Evolutionary conservation across 768 basidiomycete species (phyloP), one percentile per base, ranked within the genome.

Genomic region (Psilocybe cyanescens): DNA sequence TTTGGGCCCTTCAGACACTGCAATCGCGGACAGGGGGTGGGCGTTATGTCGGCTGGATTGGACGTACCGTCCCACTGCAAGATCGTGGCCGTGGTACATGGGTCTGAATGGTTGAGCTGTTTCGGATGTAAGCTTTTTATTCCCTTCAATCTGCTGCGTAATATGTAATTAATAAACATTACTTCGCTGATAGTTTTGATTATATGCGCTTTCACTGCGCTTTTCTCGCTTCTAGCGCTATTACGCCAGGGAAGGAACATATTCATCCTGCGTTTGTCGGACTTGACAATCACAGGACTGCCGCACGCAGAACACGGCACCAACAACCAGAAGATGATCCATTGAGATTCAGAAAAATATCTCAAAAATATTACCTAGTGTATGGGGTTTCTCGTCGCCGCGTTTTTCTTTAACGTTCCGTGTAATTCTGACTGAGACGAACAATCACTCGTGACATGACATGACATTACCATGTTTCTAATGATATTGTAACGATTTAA

Each of bases 1-100:
- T 60, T 60, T 28, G 59, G 59, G 17, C 59, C 59, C 6, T 60
- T 60, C 53, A 48, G 59, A 29, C 59, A 60, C 29, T 60, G 59
- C n/a, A 49, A 60, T 39, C 17, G 47, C 24, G 54, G 59, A 8
- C 17, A 50, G 12, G 59, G 59, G 7, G 53, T 60, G 0, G 59
- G 59, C 8, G 59, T 60, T 3, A 16, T 60, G 11, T 45, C 59
- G 6, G 59, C 53, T 9, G 59, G 59, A 7, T 24, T 60, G 37
- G 54, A 55, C n/a, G 59, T 60, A 17, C 59, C 59, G 1, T 55
- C 53, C 8, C 59, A 60, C 29, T 60, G 59, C 46, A 60, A 60
- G 30, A 35, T 55, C 30, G 59, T 60, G 2, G 59, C 59, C 5
- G 59, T 60, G 8, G 59, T 60, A 17, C 59, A 60, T 29, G 59